Evolutionary conservation across 331 rosid species (phyloP).

Genomic region (Cydonia oblonga): DNA sequence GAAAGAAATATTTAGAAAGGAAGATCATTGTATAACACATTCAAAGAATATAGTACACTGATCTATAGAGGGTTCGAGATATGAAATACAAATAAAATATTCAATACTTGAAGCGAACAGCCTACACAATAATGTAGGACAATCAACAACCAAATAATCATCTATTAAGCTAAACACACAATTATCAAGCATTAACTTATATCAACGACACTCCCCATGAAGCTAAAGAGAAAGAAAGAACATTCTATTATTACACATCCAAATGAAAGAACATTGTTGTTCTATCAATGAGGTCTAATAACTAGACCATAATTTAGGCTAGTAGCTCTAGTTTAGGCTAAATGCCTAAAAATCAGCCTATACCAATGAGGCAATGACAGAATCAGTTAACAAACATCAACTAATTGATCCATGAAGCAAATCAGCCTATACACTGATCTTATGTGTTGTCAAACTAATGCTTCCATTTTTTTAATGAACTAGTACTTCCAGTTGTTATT

Average conservation of each 20-base stretch:
- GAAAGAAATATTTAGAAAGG: neutral
- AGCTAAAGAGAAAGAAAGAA: neutral
- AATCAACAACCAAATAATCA: neutral
- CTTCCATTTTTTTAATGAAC: no score
- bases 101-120: neutral
- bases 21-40: neutral
- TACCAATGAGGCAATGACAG: neutral
- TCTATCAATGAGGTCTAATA: neutral
- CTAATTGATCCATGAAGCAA: neutral
- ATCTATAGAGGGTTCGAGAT: neutral
- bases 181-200: neutral
- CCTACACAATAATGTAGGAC: neutral
- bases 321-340: neutral
- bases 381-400: neutral
- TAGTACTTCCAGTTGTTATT: neutral
- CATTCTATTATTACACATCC: neutral
- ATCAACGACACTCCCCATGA: neutral
- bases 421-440: no score
- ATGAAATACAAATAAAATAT: neutral
- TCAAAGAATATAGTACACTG: neutral
- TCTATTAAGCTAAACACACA: neutral
- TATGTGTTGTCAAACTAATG: neutral
- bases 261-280: neutral
- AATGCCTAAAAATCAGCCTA: neutral
- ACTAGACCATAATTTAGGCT: no score